Base-by-base conservation (phyloP, 345 rosid species). In the Kernera saxatilis region DNA sequence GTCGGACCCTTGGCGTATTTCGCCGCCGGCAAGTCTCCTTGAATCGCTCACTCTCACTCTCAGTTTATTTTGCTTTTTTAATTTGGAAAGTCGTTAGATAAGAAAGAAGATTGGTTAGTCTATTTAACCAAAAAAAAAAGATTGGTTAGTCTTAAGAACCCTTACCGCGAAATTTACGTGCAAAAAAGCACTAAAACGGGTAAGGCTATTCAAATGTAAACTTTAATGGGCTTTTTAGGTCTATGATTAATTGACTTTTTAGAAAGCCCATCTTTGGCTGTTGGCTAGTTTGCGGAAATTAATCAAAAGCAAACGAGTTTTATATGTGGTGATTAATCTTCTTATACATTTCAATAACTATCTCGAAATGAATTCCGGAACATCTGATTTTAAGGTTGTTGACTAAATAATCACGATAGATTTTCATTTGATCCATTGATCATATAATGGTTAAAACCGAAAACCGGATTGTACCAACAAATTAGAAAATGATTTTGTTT, bases 1-100 rank as follows among this genome's bases (percentile, higher is more conserved):
- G 89, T 86, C 53, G 95, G 92, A 32, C 78, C 85, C 10, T 56
- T 86, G 75, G 91, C 91, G 43, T 83, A 80, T 73, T 86, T 88
- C 55, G 72, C 75, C 27, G 39, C 9, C 74, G 55, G 39, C 3
- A 64, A 21, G 8, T 51, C 17, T 15, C 35, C 33, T 17, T 73
- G 5, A 66, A 33, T 27, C 50, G 18, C 21, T 23, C 32, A 5
- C 40, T 62, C n/a, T n/a, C n/a, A n/a, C n/a, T n/a, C n/a, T 23
- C 11, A 6, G 2, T 14, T 52, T 27, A 11, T 1, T 6, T 0
- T 14, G n/a, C 3, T 17, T 37, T 37, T 9, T 14, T 53, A 2
- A 15, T 52, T 52, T 43, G 64, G 22, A 32, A 71, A 22, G 54
- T 22, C 0, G 67, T 46, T 70, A 58, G 45, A 29, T 44, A n/a